Percentiles rank a stretch among this genome's conserved stretches.
These are phyloP conservation scores for Sporisorium reilianum DNA, from an alignment of 1,284 basidiomycete species.

Conservation along the genomic window DNA sequence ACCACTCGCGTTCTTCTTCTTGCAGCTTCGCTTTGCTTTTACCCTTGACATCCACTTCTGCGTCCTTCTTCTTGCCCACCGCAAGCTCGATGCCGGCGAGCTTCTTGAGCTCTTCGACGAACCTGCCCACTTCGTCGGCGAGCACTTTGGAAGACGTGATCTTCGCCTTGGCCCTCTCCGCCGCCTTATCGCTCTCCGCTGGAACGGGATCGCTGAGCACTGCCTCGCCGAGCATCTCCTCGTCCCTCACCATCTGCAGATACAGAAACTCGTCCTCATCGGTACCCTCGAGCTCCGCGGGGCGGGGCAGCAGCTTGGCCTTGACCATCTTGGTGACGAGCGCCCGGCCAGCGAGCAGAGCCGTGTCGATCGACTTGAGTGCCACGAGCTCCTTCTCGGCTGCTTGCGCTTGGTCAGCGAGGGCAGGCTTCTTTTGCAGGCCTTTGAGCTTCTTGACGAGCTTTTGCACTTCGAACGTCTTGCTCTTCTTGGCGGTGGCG, in stretches of 20 bases:
- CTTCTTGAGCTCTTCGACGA: constrained; percentile 72
- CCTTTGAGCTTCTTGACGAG: constrained; percentile 84
- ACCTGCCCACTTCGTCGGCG: constrained; percentile 75
- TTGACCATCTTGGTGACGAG: constrained; percentile 61
- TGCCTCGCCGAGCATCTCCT: constrained; percentile 60
- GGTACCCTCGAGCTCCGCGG: constrained; percentile 4
- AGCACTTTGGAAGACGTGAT: constrained; percentile 82
- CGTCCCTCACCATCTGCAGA: constrained; percentile 36
- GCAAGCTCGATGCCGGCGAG: constrained; percentile 32
- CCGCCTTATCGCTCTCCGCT: constrained; percentile 62
- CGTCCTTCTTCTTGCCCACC: constrained; percentile 3
- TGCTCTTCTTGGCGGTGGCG: constrained; percentile 83
- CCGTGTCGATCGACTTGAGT: constrained; percentile 74
- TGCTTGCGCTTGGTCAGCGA: constrained; percentile 57
- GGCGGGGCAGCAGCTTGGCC: constrained; percentile 47
- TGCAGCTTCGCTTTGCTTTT: constrained; percentile 45
- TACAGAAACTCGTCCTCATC: constrained; percentile 14
- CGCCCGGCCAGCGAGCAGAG: constrained; percentile 42
- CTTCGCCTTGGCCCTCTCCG: constrained; percentile 78
- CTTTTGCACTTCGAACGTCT: constrained; percentile 84
- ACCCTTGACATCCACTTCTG: constrained; percentile 20
- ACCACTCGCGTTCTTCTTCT: constrained; percentile 33
- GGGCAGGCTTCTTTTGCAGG: constrained; percentile 70
- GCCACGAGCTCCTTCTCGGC: constrained; percentile 77
- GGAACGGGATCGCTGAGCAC: constrained; percentile 26